Evolutionary conservation across 805 yeast species (phyloP), one percentile per base, ranked within the genome.

Genomic region (Yarrowia alimentaria): DNA sequence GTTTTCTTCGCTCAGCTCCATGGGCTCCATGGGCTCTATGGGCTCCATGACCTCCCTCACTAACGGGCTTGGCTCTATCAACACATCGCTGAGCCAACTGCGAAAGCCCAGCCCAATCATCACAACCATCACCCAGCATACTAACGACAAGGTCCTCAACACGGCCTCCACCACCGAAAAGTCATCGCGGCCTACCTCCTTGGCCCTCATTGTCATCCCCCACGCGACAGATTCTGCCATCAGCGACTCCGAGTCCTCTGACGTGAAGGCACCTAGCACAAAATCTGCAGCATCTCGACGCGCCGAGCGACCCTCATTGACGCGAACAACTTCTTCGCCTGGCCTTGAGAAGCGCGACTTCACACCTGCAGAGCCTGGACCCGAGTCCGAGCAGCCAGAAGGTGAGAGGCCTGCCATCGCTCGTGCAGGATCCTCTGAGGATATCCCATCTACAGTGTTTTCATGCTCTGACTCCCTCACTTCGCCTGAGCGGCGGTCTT

Each of bases 261-360:
- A 40, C 7, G 11, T 14, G 32, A 26, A 18, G 19, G 16, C 12
- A 11, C 25, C 47, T 7, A 1, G 17, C 11, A 8, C 25, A 13
- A 28, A 19, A 11, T 40, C 47, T 6, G 47, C 33, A 6, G 33
- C 37, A 5, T 31, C 50, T 6, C 50, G 50, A 22, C 35, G 50
- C 11, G 37, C 50, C 3, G 50, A 43, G 9, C 50, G 50, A 12
- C 50, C 50, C 22, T 43, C 50, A 3, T 37, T 43, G 21, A 43
- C 50, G 6, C 35, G 50, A 30, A 43, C 50, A 21, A 43, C 50
- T 5, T 43, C 50, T 11, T 22, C 50, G 1, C 50, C 50, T 1
- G 37, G 50, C 5, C 22, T 43, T 7, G 50, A 43, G 30, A 40
- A 26, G 19, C 33, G 33, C 33, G 47, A 40, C 19, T 40, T 40